phyloP scores from a whole-genome alignment of 352 stramenopile species.

The Lagenidium sp. region DNA sequence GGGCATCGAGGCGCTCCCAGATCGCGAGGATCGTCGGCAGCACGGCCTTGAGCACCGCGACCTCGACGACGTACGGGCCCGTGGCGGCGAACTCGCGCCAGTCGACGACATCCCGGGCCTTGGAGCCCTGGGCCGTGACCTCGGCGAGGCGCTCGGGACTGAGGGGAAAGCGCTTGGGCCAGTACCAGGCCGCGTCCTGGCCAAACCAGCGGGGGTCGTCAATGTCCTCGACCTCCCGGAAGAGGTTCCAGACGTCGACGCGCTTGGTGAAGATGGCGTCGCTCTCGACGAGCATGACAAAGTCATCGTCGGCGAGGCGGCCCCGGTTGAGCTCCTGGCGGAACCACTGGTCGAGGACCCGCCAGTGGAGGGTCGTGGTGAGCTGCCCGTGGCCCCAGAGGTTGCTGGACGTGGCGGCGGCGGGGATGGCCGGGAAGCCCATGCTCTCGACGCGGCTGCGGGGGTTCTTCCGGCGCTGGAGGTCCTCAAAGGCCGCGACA shows the following conservation, averaged over 20 bases:
- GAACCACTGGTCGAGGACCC: conserved; percentile 52
- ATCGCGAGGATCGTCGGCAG: conserved; percentile 37
- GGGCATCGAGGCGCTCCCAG: conserved; percentile 35
- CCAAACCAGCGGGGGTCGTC: conserved; percentile 39
- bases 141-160: conserved; percentile 19
- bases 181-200: conserved; percentile 79
- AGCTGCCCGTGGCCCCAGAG: conserved; percentile 51
- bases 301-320: conserved; percentile 36
- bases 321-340: conserved; percentile 20
- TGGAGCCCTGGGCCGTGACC: conserved; percentile 33
- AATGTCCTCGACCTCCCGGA: conserved; percentile 51
- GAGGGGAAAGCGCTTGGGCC: conserved; percentile 38
- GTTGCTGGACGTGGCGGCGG: conserved; percentile 7
- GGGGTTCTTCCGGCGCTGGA: conserved; percentile 44
- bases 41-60: conserved; percentile 32
- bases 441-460: conserved; percentile 29
- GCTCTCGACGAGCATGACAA: conserved; percentile 71
- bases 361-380: conserved; percentile 50
- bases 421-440: conserved; percentile 25
- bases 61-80: conserved; percentile 62
- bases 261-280: conserved; percentile 80
- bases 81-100: conserved; percentile 68
- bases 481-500: conserved; percentile 16
- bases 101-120: conserved; percentile 30
- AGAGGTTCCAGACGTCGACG: conserved; percentile 62